phyloP scores from a whole-genome alignment of 345 rosid genomes.

The Pistacia integerrima region DNA sequence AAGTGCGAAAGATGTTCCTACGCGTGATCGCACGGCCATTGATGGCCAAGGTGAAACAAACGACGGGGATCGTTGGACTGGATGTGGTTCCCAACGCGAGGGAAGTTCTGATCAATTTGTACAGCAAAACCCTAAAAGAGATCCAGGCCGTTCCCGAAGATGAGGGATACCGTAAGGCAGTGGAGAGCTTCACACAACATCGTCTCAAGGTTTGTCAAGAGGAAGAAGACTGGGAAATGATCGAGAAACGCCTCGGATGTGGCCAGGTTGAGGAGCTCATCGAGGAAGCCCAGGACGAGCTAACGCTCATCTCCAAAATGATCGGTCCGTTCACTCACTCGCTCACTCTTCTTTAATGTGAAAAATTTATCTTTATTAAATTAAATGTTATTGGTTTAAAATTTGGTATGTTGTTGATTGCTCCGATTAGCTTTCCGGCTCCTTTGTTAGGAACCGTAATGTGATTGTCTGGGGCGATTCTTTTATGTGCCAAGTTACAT shows the following conservation, averaged over 20 bases:
- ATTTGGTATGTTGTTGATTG: neutral
- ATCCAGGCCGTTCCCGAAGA: conserved; percentile 93
- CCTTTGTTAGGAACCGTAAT: neutral
- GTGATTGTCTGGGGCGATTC: neutral
- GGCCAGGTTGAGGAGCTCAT: conserved; percentile 99
- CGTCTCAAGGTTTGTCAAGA: conserved; percentile 76
- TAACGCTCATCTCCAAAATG: conserved; percentile 87
- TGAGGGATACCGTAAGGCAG: conserved; percentile 95
- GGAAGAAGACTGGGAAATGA: conserved; percentile 85
- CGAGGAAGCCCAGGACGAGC: conserved; percentile 96
- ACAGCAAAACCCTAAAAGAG: conserved; percentile 89
- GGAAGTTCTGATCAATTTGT: conserved; percentile 73
- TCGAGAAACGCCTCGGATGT: conserved; percentile 84
- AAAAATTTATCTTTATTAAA: neutral
- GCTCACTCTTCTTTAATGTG: neutral
- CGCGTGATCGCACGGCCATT: conserved; percentile 86
- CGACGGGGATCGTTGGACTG: conserved; percentile 94
- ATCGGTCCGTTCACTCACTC: conserved; percentile 57
- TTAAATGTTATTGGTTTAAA: neutral
- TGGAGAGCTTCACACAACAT: conserved; percentile 83
- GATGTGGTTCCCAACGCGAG: conserved; percentile 95
- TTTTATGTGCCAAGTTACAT: neutral
- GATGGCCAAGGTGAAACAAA: conserved; percentile 84
- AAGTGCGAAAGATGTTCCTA: conserved; percentile 54
- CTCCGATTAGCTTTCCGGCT: neutral